Conservation (phyloP, 1,139 yeast genomes). For the Diutina pseudorugosa region DNA sequence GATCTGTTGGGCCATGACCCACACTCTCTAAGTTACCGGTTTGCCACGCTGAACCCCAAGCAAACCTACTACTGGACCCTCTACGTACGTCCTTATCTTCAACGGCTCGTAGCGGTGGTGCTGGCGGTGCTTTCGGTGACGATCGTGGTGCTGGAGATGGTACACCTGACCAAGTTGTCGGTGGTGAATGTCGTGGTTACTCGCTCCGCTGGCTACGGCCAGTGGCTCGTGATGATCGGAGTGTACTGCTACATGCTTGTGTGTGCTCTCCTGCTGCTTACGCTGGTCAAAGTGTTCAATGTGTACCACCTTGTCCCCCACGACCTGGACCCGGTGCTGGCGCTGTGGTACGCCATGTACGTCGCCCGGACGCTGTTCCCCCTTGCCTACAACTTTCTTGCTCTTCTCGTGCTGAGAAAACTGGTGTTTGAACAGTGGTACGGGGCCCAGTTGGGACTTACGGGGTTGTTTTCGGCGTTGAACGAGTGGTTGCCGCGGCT, state of each 20-base stretch:
- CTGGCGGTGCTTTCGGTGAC: conserved; percentile 32
- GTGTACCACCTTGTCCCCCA: conserved; percentile 61
- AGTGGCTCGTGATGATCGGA: conserved; percentile 26
- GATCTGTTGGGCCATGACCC: conserved; percentile 16
- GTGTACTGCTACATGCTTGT: conserved; percentile 56
- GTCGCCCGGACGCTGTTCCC: conserved; percentile 78
- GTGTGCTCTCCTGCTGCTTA: conserved; percentile 52
- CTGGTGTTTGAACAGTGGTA: conserved; percentile 47
- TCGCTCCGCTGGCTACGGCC: conserved; percentile 11
- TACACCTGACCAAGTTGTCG: conserved; percentile 58
- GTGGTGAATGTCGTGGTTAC: conserved; percentile 39
- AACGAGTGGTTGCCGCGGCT: conserved; percentile 69
- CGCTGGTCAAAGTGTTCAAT: conserved; percentile 60
- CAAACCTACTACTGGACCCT: not conserved
- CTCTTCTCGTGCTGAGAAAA: conserved; percentile 40
- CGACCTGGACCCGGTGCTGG: conserved; percentile 63
- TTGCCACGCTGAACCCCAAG: not conserved
- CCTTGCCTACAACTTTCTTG: conserved; percentile 65
- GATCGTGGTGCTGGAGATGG: conserved; percentile 60
- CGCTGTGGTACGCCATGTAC: conserved; percentile 60
- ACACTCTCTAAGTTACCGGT: not conserved
- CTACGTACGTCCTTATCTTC: not conserved
- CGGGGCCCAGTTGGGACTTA: conserved; percentile 63
- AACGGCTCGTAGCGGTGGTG: conserved; percentile 5
- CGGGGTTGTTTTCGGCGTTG: conserved; percentile 61